phyloP scores from a whole-genome alignment of 2,329 filamentous ascomycete genomes.

The Hymenoscyphus fructigenus region DNA sequence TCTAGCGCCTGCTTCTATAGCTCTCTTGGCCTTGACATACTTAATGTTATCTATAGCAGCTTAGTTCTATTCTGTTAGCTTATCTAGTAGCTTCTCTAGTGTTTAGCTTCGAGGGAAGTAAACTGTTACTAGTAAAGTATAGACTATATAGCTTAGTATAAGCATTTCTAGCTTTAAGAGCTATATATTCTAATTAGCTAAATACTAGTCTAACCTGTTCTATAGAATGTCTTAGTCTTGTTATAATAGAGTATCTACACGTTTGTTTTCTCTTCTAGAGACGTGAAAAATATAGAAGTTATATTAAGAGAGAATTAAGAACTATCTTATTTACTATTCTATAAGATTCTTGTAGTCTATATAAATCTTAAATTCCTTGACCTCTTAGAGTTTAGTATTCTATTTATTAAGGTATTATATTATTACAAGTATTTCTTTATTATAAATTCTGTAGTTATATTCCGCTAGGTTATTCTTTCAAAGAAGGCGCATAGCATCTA shows the following conservation, averaged over 20 bases:
- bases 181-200: background rate
- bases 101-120: too few species aligned
- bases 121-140: too few species aligned
- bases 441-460: too few species aligned
- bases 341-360: slow-evolving; percentile 15
- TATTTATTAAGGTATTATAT: background rate
- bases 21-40: background rate
- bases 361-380: slow-evolving; percentile 9
- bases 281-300: slow-evolving; percentile 2
- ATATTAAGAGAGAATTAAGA: slow-evolving; percentile 7
- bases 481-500: too few species aligned
- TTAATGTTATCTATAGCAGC: background rate
- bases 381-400: background rate
- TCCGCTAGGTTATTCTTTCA: too few species aligned
- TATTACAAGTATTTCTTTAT: background rate
- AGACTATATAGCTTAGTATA: too few species aligned
- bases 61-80: background rate
- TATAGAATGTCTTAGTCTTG: background rate
- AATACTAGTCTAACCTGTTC: background rate
- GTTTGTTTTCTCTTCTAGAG: slow-evolving; percentile 1
- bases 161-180: too few species aligned
- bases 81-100: background rate
- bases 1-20: background rate
- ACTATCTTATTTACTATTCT: slow-evolving; percentile 10
- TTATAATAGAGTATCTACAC: background rate